phyloP scores from a whole-genome alignment of 2,329 filamentous ascomycete species.

The Fusarium pilosicola region DNA sequence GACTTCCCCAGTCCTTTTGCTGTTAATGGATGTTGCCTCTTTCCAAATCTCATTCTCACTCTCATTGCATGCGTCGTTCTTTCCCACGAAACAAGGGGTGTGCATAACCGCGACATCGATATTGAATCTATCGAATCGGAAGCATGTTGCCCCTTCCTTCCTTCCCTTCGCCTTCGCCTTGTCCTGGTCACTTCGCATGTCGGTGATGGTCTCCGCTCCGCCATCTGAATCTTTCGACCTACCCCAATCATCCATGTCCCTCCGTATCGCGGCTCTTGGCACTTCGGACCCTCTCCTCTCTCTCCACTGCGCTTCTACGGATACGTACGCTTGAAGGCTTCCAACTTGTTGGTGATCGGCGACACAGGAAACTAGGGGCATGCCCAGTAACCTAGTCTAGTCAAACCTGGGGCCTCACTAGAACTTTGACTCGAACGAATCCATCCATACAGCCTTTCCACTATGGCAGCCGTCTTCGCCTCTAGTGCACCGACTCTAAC shows the following conservation, averaged over 20 bases:
- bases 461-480: conserved; percentile 8
- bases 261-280: conserved; percentile 39
- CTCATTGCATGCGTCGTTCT: conserved; percentile 8
- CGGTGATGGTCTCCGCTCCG: conserved; percentile 22
- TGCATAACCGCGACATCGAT: conserved; percentile 24
- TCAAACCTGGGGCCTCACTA: conserved; percentile 6
- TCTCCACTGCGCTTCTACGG: conserved; percentile 24
- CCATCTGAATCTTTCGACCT: conserved; percentile 29
- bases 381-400: neutral
- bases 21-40: neutral
- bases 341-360: conserved; percentile 28
- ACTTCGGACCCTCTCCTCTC: conserved; percentile 23
- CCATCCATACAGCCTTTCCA: conserved; percentile 2
- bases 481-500: neutral
- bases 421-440: conserved; percentile 10
- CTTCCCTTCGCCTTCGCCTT: neutral
- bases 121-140: conserved; percentile 25
- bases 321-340: neutral
- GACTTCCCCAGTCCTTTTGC: conserved; percentile 4
- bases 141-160: conserved; percentile 12
- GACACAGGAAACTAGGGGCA: conserved; percentile 16
- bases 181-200: conserved; percentile 12
- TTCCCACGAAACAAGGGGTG: conserved; percentile 33
- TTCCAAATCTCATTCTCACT: conserved; percentile 16
- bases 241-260: conserved; percentile 38